phyloP scores from a whole-genome alignment of 2,329 filamentous ascomycete genomes.

The Apiospora arundinis region DNA sequence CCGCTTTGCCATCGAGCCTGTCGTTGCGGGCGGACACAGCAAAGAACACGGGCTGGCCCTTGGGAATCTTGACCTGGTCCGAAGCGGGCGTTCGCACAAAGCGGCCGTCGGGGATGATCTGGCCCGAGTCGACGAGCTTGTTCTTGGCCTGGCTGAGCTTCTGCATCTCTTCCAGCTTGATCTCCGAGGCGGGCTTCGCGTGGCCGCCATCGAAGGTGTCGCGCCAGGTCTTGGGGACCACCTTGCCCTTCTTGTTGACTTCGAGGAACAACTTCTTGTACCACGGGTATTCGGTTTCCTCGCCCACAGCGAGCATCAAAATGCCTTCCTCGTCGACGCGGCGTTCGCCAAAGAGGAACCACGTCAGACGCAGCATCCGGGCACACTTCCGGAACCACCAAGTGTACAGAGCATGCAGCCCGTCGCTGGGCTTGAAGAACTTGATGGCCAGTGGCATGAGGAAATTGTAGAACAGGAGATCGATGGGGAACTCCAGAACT shows the following conservation, averaged over 20 bases:
- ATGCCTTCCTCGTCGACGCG: conserved; percentile 81
- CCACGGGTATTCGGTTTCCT: conserved; percentile 42
- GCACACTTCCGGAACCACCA: conserved; percentile 97
- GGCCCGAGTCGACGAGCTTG: conserved; percentile 39
- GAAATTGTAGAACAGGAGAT: conserved; percentile 96
- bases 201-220: conserved; percentile 58
- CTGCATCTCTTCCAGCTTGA: conserved; percentile 3
- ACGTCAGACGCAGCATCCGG: conserved; percentile 77
- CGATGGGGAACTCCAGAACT: conserved; percentile 91
- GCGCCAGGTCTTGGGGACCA: conserved; percentile 63
- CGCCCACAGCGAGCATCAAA: conserved; percentile 52
- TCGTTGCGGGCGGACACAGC: conserved; percentile 73
- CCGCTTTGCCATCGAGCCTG: conserved; percentile 66
- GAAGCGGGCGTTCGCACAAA: conserved; percentile 94
- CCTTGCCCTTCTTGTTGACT: conserved; percentile 47
- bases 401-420: conserved; percentile 82
- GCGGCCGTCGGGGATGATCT: conserved; percentile 73
- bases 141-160: conserved; percentile 42
- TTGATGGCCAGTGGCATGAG: conserved; percentile 87
- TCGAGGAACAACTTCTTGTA: conserved; percentile 55
- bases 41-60: conserved; percentile 81
- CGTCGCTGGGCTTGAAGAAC: conserved; percentile 84
- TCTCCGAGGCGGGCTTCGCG: conserved; percentile 46
- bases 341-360: conserved; percentile 91
- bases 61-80: conserved; percentile 93